A percentile compares a stretch with the other conserved stretches of the same genome.
Conservation (phyloP, 1,284 basidiomycete genomes). For the Papiliotrema terrestris region DNA sequence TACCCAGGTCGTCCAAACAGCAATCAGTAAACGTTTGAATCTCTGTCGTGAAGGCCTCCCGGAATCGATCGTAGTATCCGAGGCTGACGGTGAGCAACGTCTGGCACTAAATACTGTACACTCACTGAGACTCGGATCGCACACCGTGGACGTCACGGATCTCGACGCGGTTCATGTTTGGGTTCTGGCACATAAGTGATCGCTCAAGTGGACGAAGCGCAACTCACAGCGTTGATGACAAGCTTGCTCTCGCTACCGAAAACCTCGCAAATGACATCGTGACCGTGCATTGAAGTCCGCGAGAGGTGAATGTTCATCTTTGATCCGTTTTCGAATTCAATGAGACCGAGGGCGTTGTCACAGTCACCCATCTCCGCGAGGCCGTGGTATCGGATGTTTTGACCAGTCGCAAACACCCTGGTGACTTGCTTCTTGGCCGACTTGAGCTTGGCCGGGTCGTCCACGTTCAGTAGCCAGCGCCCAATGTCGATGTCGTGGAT, state of each 20-base stretch:
- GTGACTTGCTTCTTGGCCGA: constrained; percentile 22
- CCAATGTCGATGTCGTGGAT: constrained; percentile 34
- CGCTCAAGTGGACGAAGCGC: neutral
- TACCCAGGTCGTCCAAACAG: constrained; percentile 5
- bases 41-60: constrained; percentile 34
- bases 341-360: constrained; percentile 27
- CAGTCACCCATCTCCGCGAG: constrained; percentile 22
- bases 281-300: constrained; percentile 28
- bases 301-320: constrained; percentile 20
- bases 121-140: constrained; percentile 21
- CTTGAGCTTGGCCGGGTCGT: neutral
- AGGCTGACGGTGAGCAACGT: neutral
- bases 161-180: constrained; percentile 22
- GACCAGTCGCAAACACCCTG: constrained; percentile 25
- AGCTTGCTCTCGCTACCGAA: constrained; percentile 30
- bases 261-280: constrained; percentile 28
- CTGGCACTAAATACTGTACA: too few species aligned
- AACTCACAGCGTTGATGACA: constrained; percentile 28
- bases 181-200: constrained; percentile 13
- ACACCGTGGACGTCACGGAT: constrained; percentile 32
- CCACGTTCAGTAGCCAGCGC: constrained; percentile 20
- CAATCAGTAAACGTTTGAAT: constrained; percentile 12
- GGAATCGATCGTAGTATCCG: constrained; percentile 11
- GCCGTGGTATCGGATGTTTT: constrained; percentile 28
- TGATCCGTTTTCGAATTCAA: constrained; percentile 24